A percentile compares a stretch with the other conserved stretches of the same genome.
Evolutionary conservation across 2,329 filamentous ascomycete genomes (phyloP).

Genomic region (Thelonectria olida): DNA sequence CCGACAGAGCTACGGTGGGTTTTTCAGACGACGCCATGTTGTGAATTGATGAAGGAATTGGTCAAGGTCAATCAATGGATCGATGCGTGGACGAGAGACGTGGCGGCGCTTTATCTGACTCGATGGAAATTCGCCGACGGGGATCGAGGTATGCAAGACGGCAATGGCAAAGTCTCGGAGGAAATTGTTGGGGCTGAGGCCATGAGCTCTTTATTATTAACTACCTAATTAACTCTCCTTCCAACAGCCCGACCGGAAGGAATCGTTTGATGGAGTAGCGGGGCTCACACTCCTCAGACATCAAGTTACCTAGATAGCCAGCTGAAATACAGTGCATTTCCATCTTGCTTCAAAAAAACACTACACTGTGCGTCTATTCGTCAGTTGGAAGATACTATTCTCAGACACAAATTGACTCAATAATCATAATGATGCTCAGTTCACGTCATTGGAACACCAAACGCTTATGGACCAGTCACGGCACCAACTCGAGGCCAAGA

Average conservation of each 20-base stretch:
- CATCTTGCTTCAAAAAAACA: too few relatives aligned
- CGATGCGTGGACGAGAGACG: neutral
- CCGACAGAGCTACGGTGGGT: slow-evolving; percentile 74
- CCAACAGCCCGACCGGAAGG: slow-evolving; percentile 20
- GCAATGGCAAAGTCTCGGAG: neutral
- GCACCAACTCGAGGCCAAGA: too few relatives aligned
- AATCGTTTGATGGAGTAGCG: slow-evolving; percentile 34
- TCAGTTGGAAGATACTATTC: neutral
- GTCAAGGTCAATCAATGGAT: neutral
- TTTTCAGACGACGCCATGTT: slow-evolving; percentile 36
- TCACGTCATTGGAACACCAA: slow-evolving; percentile 13
- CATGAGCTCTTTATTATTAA: slow-evolving; percentile 32
- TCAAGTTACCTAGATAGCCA: too few relatives aligned
- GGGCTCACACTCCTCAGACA: too few relatives aligned
- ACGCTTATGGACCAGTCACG: too few relatives aligned
- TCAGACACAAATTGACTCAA: neutral
- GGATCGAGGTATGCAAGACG: neutral
- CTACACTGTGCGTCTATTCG: too few relatives aligned
- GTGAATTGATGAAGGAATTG: neutral
- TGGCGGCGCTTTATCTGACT: neutral
- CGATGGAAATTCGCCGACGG: neutral
- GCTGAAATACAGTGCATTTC: slow-evolving; percentile 32
- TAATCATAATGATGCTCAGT: slow-evolving; percentile 22
- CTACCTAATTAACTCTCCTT: slow-evolving; percentile 18
- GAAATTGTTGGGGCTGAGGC: neutral